phyloP scores from a whole-genome alignment of 345 rosid genomes.

The Physaria fendleri region DNA sequence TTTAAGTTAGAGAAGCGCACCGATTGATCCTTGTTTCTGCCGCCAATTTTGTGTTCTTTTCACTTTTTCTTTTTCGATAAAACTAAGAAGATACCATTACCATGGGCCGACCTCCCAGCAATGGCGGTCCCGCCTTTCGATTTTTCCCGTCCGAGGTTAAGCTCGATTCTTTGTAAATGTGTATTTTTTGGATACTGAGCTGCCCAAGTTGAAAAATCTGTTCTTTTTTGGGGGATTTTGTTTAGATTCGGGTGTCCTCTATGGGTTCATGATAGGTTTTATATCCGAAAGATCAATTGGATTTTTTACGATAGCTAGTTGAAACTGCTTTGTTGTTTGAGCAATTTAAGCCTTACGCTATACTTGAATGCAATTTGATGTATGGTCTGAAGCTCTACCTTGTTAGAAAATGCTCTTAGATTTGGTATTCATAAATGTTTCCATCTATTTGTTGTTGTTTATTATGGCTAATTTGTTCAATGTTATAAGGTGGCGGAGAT shows the following conservation, averaged over 20 bases:
- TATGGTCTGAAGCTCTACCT: background rate
- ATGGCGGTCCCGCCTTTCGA: slow-evolving; percentile 97
- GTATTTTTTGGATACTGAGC: background rate
- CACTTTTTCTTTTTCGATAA: background rate
- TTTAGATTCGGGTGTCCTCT: background rate
- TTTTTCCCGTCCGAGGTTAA: slow-evolving; percentile 61
- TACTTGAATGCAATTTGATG: background rate
- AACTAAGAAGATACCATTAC: slow-evolving; percentile 23
- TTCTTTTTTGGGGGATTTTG: background rate
- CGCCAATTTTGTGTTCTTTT: background rate
- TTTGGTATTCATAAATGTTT: background rate
- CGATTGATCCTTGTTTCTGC: slow-evolving; percentile 5
- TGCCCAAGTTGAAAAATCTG: too few relatives aligned
- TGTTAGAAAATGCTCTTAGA: background rate
- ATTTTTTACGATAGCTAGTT: background rate
- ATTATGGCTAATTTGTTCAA: slow-evolving; percentile 6
- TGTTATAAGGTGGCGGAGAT: slow-evolving; percentile 74
- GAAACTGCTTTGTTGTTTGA: slow-evolving; percentile 4
- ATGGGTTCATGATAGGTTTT: slow-evolving; percentile 13
- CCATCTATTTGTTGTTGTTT: background rate
- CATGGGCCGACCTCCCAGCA: slow-evolving; percentile 96
- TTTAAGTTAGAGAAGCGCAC: slow-evolving; percentile 6
- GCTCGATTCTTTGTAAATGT: background rate
- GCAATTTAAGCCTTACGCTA: background rate
- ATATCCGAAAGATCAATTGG: background rate